Conservation (phyloP, 2,329 filamentous ascomycete species). For the Ophiostoma ips region DNA sequence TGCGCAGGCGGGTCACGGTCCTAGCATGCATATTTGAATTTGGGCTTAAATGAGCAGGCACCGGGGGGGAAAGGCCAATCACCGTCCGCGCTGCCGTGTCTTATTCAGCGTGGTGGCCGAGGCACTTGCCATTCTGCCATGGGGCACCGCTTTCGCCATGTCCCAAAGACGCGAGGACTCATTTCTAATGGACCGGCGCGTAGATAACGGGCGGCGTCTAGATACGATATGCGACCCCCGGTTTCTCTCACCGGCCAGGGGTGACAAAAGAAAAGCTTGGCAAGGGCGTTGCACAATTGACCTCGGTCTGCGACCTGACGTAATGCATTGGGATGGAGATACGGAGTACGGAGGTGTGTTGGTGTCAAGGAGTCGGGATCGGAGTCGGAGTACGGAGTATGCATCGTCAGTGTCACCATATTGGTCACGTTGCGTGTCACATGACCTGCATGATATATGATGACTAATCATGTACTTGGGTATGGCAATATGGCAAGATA, state of each 20-base stretch:
- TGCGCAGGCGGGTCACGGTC: constrained; percentile 3
- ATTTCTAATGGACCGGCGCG: neutral
- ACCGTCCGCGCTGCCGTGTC: neutral
- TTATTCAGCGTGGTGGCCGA: constrained; percentile 1
- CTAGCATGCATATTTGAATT: constrained; percentile 2
- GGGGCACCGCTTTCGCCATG: constrained; percentile 7
- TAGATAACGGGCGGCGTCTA: neutral
- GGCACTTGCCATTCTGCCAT: constrained; percentile 1
- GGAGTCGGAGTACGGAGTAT: no score
- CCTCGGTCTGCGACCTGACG: no score
- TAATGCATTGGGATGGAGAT: no score
- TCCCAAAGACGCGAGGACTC: constrained; percentile 4
- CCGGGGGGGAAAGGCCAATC: constrained; percentile 5
- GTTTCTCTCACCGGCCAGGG: no score
- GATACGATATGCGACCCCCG: neutral
- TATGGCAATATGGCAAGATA: no score
- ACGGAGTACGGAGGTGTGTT: no score
- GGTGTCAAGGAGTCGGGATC: no score
- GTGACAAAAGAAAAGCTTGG: no score
- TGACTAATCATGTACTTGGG: no score
- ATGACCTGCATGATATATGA: no score
- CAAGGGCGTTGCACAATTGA: neutral
- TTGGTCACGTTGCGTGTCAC: no score
- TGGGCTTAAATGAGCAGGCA: constrained; percentile 4
- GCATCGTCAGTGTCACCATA: no score